Base-by-base conservation (phyloP, 2,329 filamentous ascomycete genomes). In the Aspergillus fumigatiaffinis region DNA sequence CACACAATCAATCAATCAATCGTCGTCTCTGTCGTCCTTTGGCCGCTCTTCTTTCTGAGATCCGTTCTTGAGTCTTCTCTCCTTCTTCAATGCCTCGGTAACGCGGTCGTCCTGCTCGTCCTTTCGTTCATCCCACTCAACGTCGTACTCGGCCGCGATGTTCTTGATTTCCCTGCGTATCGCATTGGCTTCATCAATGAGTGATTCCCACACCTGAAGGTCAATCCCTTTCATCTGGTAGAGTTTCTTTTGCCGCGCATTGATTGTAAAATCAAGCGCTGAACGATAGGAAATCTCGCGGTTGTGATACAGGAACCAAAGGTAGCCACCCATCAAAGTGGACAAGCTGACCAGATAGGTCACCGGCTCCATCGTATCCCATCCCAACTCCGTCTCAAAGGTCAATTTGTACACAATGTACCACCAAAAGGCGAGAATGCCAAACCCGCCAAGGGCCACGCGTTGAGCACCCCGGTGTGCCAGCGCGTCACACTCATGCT, bases 271-370 rank as follows among this genome's bases (percentile, higher is more conserved):
- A 71, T 95, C 92, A 77, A 96, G 86, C 28, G 92, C 91, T 2
- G 88, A 88, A 64, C 89, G 87, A 78, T 96, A 96, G 62, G 86
- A 90, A 10, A 96, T 87, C 74, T 96, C 92, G 21, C 90, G 85
- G 76, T 92, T 95, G 77, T 96, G 90, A 75, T 92, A 96, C 12
- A 96, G 78, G 72, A 97, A 96, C 91, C 91, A 97, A 54, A 96
- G 80, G 68, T 97, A 97, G 63, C 91, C 92, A 7, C 88, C 88
- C 78, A 96, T 95, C 68, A 96, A 85, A 12, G 89, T 92, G 0
- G 87, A 85, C 62, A 97, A 80, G n/a, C 91, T 90, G 2, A 90
- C 91, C 17, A 96, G 84, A 69, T 96, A 96, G 35, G 91, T 96
- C 2, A 96, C 85, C 0, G 91, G 92, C 74, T 96, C 92, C 80